Base-by-base conservation (phyloP, 1,284 basidiomycete species). In the Boletellus dicymbophilus region DNA sequence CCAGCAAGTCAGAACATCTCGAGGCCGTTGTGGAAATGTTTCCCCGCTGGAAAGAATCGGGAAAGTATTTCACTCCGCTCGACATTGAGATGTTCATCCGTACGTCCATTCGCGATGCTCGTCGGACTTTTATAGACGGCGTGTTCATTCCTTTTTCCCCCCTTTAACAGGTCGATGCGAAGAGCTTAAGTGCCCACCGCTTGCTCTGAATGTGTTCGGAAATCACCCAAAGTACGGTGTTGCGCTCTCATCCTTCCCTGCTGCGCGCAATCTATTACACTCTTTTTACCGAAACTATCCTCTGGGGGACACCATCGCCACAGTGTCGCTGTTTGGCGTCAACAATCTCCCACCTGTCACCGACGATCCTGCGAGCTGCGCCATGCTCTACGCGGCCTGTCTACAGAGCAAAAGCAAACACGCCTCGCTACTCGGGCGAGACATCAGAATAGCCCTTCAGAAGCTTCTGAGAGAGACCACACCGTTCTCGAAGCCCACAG, bases 161-260 rank as follows among this genome's bases (percentile, higher is more conserved):
- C 6, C 8, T 22, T 1, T n/a, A 3, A n/a, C 18, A 88, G 85
- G 77, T 38, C 83, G 84, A 11, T 85, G 83, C 46, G 72, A 76
- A 49, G 74, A 83, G 55, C 73, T 86, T 3, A 61, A 68, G 4
- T 80, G 79, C 53, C 79, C 82, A 1, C 59, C 70, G 27, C 73
- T 85, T 33, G 82, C 84, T 6, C 69, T 88, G 16, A 68, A 74
- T 13, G 78, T 87, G 16, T 85, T 84, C 60, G 77, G 80, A 23
- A 68, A 85, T 60, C 81, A 77, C 53, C 69, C 81, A 15, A 82
- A 80, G 59, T 85, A 86, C 60, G 76, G 78, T 44, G 58, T 87
- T 13, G 66, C 72, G 31, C 73, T 88, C n/a, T 72, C 75, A 1
- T 68, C 65, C 10, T 68, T 79, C 15, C 59, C 70, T 1, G 81